These are phyloP conservation scores for Citrus sp. DNA, from an alignment of 345 rosid species.

Conservation along the genomic window DNA sequence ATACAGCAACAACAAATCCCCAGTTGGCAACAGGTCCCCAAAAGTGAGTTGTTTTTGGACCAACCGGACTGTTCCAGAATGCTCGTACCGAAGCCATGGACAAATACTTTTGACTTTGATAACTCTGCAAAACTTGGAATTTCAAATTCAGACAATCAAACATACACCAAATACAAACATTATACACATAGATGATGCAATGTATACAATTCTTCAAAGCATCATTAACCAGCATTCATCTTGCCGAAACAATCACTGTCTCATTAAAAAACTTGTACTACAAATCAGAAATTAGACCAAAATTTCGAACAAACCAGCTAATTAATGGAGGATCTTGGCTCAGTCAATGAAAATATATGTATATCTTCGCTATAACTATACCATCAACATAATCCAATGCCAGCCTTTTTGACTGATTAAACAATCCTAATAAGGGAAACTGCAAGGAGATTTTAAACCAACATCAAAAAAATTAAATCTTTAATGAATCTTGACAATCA, in stretches of 20 bases:
- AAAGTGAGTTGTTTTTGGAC: slow-evolving; percentile 85
- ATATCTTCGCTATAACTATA: background rate
- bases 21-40: slow-evolving; percentile 94
- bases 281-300: background rate
- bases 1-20: slow-evolving; percentile 83
- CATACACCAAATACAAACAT: background rate
- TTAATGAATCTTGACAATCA: background rate
- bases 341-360: background rate
- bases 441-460: background rate
- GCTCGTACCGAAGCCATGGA: slow-evolving; percentile 67
- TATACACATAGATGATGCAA: background rate
- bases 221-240: background rate
- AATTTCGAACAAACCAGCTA: background rate
- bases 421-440: background rate
- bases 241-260: background rate
- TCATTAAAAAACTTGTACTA: background rate
- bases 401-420: background rate
- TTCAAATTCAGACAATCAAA: background rate
- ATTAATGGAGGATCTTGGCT: background rate
- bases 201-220: background rate
- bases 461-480: background rate
- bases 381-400: background rate
- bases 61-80: slow-evolving; percentile 79
- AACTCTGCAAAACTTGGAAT: slow-evolving; percentile 6
- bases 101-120: slow-evolving; percentile 2